Evolutionary conservation across 306 rosid species (phyloP), one percentile per base, ranked within the genome.

Genomic region (Pterocarpus santalinus): DNA sequence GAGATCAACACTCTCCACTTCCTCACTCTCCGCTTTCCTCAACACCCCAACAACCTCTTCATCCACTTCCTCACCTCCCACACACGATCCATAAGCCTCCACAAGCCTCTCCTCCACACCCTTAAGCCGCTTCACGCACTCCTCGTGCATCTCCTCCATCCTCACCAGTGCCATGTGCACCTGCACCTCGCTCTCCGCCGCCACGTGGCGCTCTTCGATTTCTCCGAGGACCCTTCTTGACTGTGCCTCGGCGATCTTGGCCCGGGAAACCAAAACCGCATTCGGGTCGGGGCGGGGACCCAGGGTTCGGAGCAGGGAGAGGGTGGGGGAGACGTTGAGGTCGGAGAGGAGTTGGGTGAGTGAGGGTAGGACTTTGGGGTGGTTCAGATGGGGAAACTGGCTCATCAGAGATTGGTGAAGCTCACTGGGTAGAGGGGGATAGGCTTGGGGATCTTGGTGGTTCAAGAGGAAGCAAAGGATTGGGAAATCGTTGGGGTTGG

Each of bases 211-310:
- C 16, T 35, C 52, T 35, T 63, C 12, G 28, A 22, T 22, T 22
- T 22, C 28, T 22, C 28, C 28, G 28, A 22, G 28, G 28, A 22
- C 28, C 28, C 28, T 22, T 22, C 28, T 22, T 22, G 28, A 22
- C 32, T 65, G 34, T 7, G 57, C 39, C 14, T 66, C 71, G 6
- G 69, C 79, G 47, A 81, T 16, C 65, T 65, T 81, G 65, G 65
- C 63, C 0, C 82, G 86, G 2, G 86, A 79, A n/a, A 35, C 57
- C 0, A 78, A 49, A 5, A 84, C 62, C 0, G 86, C 65, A 0
- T 80, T 65, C 35, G 81, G 83, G 57, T 87, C 64, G 0, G 88
- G 88, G 5, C 83, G 90, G 12, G 86, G 81, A 38, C 88, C 90
- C 3, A 87, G 81, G 33, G 82, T 82, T 68, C 35, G 74, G 9